phyloP scores from a whole-genome alignment of 768 basidiomycete genomes.

The Cubamyces sp. region DNA sequence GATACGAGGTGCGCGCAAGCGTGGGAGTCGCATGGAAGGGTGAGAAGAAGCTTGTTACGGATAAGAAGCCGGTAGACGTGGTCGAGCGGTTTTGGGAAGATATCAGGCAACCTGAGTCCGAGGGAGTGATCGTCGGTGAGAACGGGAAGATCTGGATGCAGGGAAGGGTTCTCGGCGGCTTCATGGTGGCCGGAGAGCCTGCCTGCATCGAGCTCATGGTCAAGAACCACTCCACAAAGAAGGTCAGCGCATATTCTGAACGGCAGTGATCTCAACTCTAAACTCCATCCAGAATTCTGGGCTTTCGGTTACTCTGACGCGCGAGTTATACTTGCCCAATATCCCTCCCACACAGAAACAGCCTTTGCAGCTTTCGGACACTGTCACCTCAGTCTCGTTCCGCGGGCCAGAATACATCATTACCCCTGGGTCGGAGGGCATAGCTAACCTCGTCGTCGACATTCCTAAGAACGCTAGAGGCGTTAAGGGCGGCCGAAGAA shows the following conservation, averaged over 20 bases:
- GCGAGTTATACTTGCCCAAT: slow-evolving; percentile 61
- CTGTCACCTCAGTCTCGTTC: slow-evolving; percentile 69
- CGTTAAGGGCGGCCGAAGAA: slow-evolving; percentile 61
- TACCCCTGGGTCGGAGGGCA: slow-evolving; percentile 73
- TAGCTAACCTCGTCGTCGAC: slow-evolving; percentile 80
- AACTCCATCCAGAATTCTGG: slow-evolving; percentile 61
- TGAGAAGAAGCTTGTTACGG: slow-evolving; percentile 68
- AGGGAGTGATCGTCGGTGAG: slow-evolving; percentile 71
- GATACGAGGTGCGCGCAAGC: slow-evolving; percentile 75
- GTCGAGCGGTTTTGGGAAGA: slow-evolving; percentile 54
- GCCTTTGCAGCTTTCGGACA: slow-evolving; percentile 69
- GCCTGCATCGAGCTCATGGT: slow-evolving; percentile 77
- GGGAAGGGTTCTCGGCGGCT: slow-evolving; percentile 63
- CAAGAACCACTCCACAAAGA: slow-evolving; percentile 81
- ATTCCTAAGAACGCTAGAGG: slow-evolving; percentile 70
- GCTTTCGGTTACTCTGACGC: slow-evolving; percentile 60
- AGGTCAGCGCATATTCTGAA: slow-evolving; percentile 48
- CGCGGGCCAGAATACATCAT: slow-evolving; percentile 77
- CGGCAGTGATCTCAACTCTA: slow-evolving; percentile 1
- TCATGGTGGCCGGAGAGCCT: slow-evolving; percentile 68
- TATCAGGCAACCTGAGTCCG: slow-evolving; percentile 46
- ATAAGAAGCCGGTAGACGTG: slow-evolving; percentile 63
- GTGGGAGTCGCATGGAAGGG: slow-evolving; percentile 78
- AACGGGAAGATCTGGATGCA: slow-evolving; percentile 81
- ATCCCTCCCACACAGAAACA: slow-evolving; percentile 43